phyloP scores from a whole-genome alignment of 73 alveolate genomes.

The Paramecium sonneborni region DNA sequence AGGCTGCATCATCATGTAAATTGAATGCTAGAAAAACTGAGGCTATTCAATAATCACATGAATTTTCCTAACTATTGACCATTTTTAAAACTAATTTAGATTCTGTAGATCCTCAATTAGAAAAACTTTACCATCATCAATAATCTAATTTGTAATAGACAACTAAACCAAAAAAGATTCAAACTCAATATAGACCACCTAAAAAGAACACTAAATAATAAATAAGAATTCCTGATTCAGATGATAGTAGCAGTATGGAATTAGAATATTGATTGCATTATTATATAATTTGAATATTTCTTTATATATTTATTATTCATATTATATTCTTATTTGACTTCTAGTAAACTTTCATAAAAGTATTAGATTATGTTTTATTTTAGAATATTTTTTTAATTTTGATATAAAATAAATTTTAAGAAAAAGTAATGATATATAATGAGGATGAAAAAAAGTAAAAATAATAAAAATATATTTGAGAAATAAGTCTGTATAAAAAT shows the following conservation, averaged over 20 bases:
- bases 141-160: neutral
- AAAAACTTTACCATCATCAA: neutral
- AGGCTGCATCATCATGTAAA: neutral
- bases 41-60: neutral
- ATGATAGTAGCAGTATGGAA: slow-evolving; percentile 37
- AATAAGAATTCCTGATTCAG: neutral
- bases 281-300: neutral
- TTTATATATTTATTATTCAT: neutral
- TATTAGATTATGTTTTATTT: no score
- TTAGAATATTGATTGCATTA: neutral
- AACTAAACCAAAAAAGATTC: neutral
- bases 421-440: no score
- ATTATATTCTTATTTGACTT: neutral
- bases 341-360: no score
- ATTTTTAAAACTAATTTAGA: neutral
- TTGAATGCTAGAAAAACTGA: neutral
- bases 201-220: neutral
- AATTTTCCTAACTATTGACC: neutral
- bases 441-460: no score
- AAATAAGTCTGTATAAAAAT: neutral
- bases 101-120: neutral
- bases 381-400: no score
- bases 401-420: no score
- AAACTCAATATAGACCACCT: neutral
- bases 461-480: neutral